Evolutionary conservation across 768 basidiomycete genomes (phyloP).

Genomic region (Termitomyces sp.): DNA sequence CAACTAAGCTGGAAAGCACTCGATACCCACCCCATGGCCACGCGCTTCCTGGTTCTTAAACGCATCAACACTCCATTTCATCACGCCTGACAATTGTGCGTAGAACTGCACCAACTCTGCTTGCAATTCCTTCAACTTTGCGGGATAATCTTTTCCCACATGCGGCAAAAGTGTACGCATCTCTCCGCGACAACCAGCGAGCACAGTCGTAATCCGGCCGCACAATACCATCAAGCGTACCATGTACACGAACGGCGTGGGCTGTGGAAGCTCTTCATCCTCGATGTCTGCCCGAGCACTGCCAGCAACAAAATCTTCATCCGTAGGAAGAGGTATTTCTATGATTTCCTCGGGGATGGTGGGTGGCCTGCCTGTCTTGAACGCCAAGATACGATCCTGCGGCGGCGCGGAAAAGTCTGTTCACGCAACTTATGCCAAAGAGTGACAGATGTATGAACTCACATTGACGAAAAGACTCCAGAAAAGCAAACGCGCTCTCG

Average conservation of each 20-base stretch:
- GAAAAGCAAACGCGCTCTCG: constrained; percentile 14
- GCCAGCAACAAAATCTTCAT: constrained; percentile 15
- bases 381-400: constrained; percentile 15
- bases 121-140: constrained; percentile 9
- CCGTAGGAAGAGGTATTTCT: constrained; percentile 17
- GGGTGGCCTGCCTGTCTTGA: constrained; percentile 13
- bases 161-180: constrained; percentile 11
- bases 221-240: constrained; percentile 15
- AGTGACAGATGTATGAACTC: not conserved
- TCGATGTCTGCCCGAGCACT: constrained; percentile 6
- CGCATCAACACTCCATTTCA: constrained; percentile 18
- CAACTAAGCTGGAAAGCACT: not conserved
- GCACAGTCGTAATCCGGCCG: constrained; percentile 12
- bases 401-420: not conserved
- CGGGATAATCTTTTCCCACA: not conserved
- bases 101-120: constrained; percentile 14
- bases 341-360: constrained; percentile 17
- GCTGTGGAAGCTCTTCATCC: constrained; percentile 11
- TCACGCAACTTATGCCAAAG: not conserved
- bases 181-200: constrained; percentile 14
- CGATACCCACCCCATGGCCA: constrained; percentile 12
- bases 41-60: constrained; percentile 16
- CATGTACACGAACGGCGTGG: constrained; percentile 14
- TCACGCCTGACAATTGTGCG: constrained; percentile 10
- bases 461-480: constrained; percentile 18